Evolutionary conservation across 768 basidiomycete species (phyloP).

Genomic region (Lactarius deliciosus): DNA sequence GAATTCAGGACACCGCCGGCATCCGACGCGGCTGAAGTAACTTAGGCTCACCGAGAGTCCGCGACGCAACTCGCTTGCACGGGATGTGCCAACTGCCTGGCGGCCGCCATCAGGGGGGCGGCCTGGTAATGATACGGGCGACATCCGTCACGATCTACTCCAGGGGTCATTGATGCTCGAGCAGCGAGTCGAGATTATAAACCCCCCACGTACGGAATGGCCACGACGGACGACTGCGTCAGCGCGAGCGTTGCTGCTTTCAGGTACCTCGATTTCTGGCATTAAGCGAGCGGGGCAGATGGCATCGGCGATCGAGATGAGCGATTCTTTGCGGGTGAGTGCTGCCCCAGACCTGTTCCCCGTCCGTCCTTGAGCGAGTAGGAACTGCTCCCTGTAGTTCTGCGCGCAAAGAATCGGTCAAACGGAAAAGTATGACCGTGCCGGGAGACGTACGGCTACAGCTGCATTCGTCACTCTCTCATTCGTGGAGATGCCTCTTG

Average conservation of each 20-base stretch:
- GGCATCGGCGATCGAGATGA: slow-evolving; percentile 20
- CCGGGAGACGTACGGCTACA: slow-evolving; percentile 10
- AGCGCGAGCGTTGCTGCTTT: background rate
- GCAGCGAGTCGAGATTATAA: background rate
- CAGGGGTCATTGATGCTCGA: background rate
- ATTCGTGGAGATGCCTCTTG: background rate
- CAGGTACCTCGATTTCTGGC: background rate
- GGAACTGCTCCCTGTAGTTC: slow-evolving; percentile 19
- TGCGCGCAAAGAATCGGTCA: background rate
- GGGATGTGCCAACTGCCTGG: background rate
- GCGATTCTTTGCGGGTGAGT: slow-evolving; percentile 12
- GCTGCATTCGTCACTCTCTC: slow-evolving; percentile 15
- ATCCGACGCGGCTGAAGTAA: too few species aligned
- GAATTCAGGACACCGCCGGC: background rate
- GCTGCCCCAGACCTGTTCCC: background rate
- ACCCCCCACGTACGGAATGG: slow-evolving; percentile 12
- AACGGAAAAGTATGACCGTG: background rate
- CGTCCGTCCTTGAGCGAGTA: background rate
- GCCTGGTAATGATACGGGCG: background rate
- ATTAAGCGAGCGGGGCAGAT: background rate
- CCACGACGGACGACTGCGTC: slow-evolving; percentile 1
- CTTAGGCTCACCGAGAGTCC: slow-evolving; percentile 12
- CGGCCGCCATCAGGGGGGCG: background rate
- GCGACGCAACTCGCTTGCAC: background rate
- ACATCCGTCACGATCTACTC: slow-evolving; percentile 18